phyloP scores from a whole-genome alignment of 1,284 basidiomycete species.

The Violaceomyces palustris region DNA sequence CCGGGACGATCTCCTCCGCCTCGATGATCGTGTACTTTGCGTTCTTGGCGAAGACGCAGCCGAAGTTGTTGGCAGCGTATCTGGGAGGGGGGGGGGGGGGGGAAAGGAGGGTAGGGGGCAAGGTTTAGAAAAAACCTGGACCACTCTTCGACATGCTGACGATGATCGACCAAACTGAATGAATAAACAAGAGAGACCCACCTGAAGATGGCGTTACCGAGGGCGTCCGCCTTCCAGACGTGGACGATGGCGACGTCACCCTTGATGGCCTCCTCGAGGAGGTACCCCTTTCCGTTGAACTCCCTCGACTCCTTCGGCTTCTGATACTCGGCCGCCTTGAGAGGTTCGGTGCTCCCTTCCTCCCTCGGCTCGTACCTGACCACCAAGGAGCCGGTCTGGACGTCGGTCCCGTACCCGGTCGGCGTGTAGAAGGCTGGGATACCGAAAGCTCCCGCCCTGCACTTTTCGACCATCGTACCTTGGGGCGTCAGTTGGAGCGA shows the following conservation, averaged over 20 bases:
- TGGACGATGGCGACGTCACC: slow-evolving; percentile 84
- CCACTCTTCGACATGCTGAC: too few species aligned
- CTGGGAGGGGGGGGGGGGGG: not conserved
- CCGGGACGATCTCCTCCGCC: slow-evolving; percentile 47
- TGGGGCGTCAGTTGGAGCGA: slow-evolving; percentile 47
- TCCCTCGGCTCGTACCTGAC: slow-evolving; percentile 45
- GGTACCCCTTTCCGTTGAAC: slow-evolving; percentile 75
- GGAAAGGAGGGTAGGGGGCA: too few species aligned
- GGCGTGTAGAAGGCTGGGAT: slow-evolving; percentile 95
- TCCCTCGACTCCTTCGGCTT: slow-evolving; percentile 68
- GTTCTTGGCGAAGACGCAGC: slow-evolving; percentile 46
- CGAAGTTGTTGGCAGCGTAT: slow-evolving; percentile 47
- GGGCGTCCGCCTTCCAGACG: slow-evolving; percentile 91
- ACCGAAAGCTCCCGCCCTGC: slow-evolving; percentile 85
- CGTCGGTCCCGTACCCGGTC: slow-evolving; percentile 62
- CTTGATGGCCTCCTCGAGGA: slow-evolving; percentile 79
- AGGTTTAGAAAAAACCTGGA: too few species aligned
- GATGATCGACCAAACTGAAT: too few species aligned
- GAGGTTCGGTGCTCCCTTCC: slow-evolving; percentile 16
- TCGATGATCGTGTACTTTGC: slow-evolving; percentile 48
- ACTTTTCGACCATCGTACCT: slow-evolving; percentile 76
- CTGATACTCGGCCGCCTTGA: slow-evolving; percentile 48
- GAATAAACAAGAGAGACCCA: too few species aligned
- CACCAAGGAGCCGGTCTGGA: slow-evolving; percentile 54
- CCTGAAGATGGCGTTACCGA: slow-evolving; percentile 55